Base-by-base conservation (phyloP, 2,329 filamentous ascomycete species). In the Lachnellula cervina region DNA sequence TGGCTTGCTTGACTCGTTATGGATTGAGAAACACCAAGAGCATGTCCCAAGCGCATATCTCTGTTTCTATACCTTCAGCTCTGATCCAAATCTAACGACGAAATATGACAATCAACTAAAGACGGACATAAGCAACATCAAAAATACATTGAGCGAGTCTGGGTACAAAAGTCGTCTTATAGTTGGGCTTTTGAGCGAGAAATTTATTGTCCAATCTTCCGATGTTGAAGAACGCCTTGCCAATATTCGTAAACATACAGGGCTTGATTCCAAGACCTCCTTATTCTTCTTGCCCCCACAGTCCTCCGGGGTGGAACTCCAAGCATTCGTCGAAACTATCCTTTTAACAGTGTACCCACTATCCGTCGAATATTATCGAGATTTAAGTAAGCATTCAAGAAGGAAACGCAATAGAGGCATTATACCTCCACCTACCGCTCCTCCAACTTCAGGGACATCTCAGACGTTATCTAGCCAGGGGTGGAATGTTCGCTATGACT, bases 401-500 rank as follows among this genome's bases (percentile, higher is more conserved):
- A 88, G 94, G 69, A 97, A 97, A 76, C 87, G 89, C 63, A 87
- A 88, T 47, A 82, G 91, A 56, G 88, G 89, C 7, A 79, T 84
- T 17, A 84, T 88, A 14, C 91, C 91, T 11, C 85, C 88, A 48
- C 90, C 92, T 3, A 93, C 90, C 6, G 80, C 90, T 34, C 89
- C 91, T 4, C 90, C 90, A 1, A 93, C 89, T 0, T 85, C 81
- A 19, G 90, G 89, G 28, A 95, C 90, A 1, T 95, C 91, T 1
- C 89, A 94, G 66, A 90, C 88, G 0, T 73, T 97, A n/a, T 89
- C 91, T 1, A 77, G 87, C 9, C 85, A 90, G 43, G 92, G 90
- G 3, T 99, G 93, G 94, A 91, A 90, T 66, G 87, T 95, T 52
- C 86, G 93, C 16, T 97, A 97, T 71, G 93, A 99, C 67, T 91